These are phyloP conservation scores for Colletotrichum navitas DNA, from an alignment of 2,329 filamentous ascomycete genomes.

Conservation along the genomic window DNA sequence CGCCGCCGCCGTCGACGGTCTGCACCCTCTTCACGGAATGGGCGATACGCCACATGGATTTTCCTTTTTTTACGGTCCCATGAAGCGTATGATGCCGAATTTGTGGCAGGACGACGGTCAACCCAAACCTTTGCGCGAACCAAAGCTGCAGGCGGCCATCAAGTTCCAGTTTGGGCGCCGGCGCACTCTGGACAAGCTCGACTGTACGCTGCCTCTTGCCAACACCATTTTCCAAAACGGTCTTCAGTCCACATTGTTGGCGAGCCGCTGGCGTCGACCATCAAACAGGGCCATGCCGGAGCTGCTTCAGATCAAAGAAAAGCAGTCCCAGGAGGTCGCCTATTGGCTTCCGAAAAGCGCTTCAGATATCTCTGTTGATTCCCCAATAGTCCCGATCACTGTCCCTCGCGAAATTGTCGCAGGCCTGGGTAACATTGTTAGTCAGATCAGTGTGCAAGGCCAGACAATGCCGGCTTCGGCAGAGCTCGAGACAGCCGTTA, in stretches of 20 bases:
- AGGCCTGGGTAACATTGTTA: slow-evolving; percentile 84
- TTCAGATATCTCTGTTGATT: slow-evolving; percentile 43
- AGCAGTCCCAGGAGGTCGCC: slow-evolving; percentile 55
- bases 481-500: slow-evolving; percentile 77
- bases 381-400: slow-evolving; percentile 73
- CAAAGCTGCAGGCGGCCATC: slow-evolving; percentile 36
- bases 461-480: slow-evolving; percentile 72
- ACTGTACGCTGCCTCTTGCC: slow-evolving; percentile 74
- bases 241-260: slow-evolving; percentile 68
- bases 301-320: slow-evolving; percentile 50
- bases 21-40: slow-evolving; percentile 55
- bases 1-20: slow-evolving; percentile 67
- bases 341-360: slow-evolving; percentile 42
- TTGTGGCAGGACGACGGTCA: slow-evolving; percentile 53
- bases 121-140: slow-evolving; percentile 9
- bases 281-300: slow-evolving; percentile 46
- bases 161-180: slow-evolving; percentile 2
- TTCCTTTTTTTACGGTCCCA: slow-evolving; percentile 63
- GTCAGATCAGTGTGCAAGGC: slow-evolving; percentile 67
- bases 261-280: slow-evolving; percentile 54
- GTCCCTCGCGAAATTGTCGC: slow-evolving; percentile 70
- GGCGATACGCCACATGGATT: slow-evolving; percentile 57
- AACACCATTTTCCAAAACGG: slow-evolving; percentile 85
- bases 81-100: slow-evolving; percentile 57
- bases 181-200: slow-evolving; percentile 38